A percentile compares a stretch with the other conserved stretches of the same genome.
Evolutionary conservation across 257 asterid genomes (phyloP).

Genomic region (Orobanche coerulescens): DNA sequence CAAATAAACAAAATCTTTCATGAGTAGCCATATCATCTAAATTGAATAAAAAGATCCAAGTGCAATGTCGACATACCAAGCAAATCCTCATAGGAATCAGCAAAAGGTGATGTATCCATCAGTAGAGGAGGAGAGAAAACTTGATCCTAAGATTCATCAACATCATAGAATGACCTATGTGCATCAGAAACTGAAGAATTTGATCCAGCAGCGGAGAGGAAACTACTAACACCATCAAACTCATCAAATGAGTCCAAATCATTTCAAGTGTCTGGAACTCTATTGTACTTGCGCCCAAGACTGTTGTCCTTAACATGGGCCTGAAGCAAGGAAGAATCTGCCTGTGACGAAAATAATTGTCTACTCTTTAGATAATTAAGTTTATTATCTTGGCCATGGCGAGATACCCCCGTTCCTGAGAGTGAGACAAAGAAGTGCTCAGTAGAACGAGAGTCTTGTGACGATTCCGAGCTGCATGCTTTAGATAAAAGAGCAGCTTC

Average conservation of each 20-base stretch:
- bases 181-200: conserved; percentile 70
- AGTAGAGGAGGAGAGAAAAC: conserved; percentile 93
- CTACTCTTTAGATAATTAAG: conserved; percentile 42
- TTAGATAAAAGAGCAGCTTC: conserved; percentile 82
- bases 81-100: conserved; percentile 86
- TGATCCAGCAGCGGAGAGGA: conserved; percentile 71
- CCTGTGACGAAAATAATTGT: conserved; percentile 48
- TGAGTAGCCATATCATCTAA: conserved; percentile 6
- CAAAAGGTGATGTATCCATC: conserved; percentile 65
- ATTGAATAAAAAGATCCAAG: conserved; percentile 6
- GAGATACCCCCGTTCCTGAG: conserved; percentile 62
- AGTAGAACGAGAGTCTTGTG: conserved; percentile 74
- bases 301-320: conserved; percentile 34
- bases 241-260: conserved; percentile 73
- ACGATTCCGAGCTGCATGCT: conserved; percentile 50
- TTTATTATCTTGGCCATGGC: conserved; percentile 46
- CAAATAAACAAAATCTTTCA: background rate
- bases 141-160: conserved; percentile 73
- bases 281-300: conserved; percentile 50
- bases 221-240: conserved; percentile 59
- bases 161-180: conserved; percentile 61
- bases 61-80: conserved; percentile 53
- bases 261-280: conserved; percentile 46
- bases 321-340: conserved; percentile 53
- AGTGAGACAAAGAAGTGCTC: conserved; percentile 88